These are phyloP conservation scores for Mucor plumbeus DNA, from an alignment of 371 early-diverging fungal genomes.

Conservation along the genomic window DNA sequence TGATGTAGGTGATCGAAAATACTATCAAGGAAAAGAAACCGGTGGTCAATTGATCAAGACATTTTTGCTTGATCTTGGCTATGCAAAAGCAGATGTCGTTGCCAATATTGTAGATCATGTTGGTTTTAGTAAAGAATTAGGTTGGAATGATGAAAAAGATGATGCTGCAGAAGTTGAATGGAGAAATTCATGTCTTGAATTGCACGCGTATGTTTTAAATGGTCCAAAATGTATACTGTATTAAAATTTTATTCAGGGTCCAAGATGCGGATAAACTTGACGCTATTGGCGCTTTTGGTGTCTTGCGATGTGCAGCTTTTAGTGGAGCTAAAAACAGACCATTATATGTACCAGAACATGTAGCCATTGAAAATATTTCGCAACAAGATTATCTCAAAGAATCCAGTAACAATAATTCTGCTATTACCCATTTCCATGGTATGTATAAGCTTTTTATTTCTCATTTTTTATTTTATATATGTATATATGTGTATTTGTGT, in stretches of 20 bases:
- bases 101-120: conserved; percentile 67
- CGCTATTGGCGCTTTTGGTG: conserved; percentile 84
- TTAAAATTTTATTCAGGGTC: conserved; percentile 48
- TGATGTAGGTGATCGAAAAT: conserved; percentile 80
- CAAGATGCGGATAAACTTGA: conserved; percentile 86
- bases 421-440: conserved; percentile 76
- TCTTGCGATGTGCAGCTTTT: conserved; percentile 76
- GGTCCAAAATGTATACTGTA: no score
- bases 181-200: conserved; percentile 64
- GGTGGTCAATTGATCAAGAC: conserved; percentile 49
- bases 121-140: conserved; percentile 77
- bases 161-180: conserved; percentile 44
- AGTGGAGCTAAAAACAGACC: conserved; percentile 71
- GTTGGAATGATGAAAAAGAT: conserved; percentile 51
- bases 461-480: neutral
- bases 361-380: conserved; percentile 54
- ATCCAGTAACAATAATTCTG: conserved; percentile 52
- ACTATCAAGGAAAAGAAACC: conserved; percentile 50
- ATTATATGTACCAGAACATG: conserved; percentile 60
- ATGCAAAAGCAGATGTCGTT: conserved; percentile 53
- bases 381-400: conserved; percentile 61
- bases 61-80: conserved; percentile 48
- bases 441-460: conserved; percentile 10
- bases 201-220: conserved; percentile 55
- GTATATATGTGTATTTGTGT: neutral